A percentile compares a stretch with the other conserved stretches of the same genome.
These are phyloP conservation scores for Fusarium falciforme DNA, from an alignment of 2,329 filamentous ascomycete genomes.

Conservation along the genomic window DNA sequence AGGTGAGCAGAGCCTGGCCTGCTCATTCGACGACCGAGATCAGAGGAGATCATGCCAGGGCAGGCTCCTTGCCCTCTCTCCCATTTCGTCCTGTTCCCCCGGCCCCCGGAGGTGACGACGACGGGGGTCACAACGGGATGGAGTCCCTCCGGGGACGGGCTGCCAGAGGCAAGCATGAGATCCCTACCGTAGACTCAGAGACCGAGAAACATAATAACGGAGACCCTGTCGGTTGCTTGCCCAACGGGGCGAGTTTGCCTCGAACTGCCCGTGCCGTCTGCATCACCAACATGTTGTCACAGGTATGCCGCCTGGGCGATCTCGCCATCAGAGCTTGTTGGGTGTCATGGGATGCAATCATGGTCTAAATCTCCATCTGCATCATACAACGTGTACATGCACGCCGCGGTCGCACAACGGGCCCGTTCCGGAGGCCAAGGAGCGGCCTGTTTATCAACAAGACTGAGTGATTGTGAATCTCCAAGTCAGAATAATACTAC, in stretches of 20 bases:
- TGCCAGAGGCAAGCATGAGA: slow-evolving; percentile 30
- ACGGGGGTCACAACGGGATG: slow-evolving; percentile 39
- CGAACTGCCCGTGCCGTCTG: slow-evolving; percentile 31
- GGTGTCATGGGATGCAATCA: slow-evolving; percentile 19
- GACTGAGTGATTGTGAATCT: not conserved
- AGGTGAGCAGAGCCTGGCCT: slow-evolving; percentile 17
- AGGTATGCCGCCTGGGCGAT: slow-evolving; percentile 31
- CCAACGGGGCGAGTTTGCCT: slow-evolving; percentile 39
- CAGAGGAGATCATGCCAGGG: slow-evolving; percentile 22
- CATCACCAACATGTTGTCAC: slow-evolving; percentile 36
- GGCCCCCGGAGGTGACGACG: slow-evolving; percentile 33
- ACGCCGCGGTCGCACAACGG: slow-evolving; percentile 32
- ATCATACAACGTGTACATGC: slow-evolving; percentile 32
- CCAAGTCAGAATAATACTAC: slow-evolving; percentile 4
- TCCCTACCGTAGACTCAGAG: slow-evolving; percentile 33
- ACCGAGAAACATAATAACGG: slow-evolving; percentile 35
- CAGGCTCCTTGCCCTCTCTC: slow-evolving; percentile 8
- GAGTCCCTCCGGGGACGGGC: slow-evolving; percentile 33
- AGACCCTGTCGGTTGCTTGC: slow-evolving; percentile 44
- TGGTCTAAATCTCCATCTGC: slow-evolving; percentile 29
- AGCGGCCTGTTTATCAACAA: slow-evolving; percentile 32
- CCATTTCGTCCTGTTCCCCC: slow-evolving; percentile 24
- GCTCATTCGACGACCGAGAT: slow-evolving; percentile 10
- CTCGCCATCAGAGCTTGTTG: slow-evolving; percentile 35
- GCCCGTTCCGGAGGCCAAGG: slow-evolving; percentile 31